Conservation (phyloP, 2,329 filamentous ascomycete species). For the Aspergillus proliferans region DNA sequence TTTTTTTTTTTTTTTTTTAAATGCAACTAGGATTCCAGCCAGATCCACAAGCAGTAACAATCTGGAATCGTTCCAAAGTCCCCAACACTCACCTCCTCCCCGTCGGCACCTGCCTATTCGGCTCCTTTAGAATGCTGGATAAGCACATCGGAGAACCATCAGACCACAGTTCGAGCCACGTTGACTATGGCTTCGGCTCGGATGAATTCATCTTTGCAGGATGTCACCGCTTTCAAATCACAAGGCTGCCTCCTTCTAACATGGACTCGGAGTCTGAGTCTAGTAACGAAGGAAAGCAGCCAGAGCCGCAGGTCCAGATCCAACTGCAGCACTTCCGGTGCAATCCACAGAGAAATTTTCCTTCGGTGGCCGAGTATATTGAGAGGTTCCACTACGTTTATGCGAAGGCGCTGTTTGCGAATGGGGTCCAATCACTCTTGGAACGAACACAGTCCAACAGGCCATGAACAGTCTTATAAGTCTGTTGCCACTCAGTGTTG, state of each 20-base stretch:
- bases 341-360: slow-evolving; percentile 12
- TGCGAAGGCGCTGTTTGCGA: slow-evolving; percentile 8
- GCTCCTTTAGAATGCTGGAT: slow-evolving; percentile 10
- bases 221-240: slow-evolving; percentile 12
- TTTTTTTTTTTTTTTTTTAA: background rate
- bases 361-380: slow-evolving; percentile 3
- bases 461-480: background rate
- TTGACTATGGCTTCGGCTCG: slow-evolving; percentile 13
- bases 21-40: background rate
- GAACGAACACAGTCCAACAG: background rate
- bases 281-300: too few relatives aligned
- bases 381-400: slow-evolving; percentile 7
- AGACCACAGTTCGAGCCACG: slow-evolving; percentile 5
- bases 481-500: background rate
- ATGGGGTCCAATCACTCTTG: slow-evolving; percentile 3
- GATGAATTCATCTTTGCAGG: slow-evolving; percentile 8
- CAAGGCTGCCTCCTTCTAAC: slow-evolving; percentile 1
- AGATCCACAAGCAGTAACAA: background rate
- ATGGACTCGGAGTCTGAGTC: background rate
- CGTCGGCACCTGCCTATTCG: slow-evolving; percentile 8
- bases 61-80: slow-evolving; percentile 5
- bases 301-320: slow-evolving; percentile 4
- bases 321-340: slow-evolving; percentile 11
- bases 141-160: slow-evolving; percentile 6
- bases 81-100: slow-evolving; percentile 5